A percentile compares a stretch with the other conserved stretches of the same genome.
Conservation (phyloP, 371 early-diverging fungal genomes). For the Lichtheimia corymbifera region DNA sequence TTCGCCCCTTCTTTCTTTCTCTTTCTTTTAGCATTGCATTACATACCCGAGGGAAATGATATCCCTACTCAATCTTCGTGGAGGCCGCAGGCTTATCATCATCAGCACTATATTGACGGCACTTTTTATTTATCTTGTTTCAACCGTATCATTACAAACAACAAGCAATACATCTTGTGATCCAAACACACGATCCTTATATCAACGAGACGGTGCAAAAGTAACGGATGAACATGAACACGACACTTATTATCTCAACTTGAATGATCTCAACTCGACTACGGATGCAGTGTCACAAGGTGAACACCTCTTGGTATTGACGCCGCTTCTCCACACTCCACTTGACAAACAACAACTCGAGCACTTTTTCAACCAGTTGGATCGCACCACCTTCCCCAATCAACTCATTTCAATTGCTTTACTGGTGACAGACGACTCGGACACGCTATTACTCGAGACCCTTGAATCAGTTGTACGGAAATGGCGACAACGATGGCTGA, state of each 20-base stretch:
- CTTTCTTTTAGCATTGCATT: constrained; percentile 2
- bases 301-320: constrained; percentile 32
- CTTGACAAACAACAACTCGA: constrained; percentile 27
- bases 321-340: constrained; percentile 22
- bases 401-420: constrained; percentile 43
- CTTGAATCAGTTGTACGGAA: background rate
- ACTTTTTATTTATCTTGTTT: constrained; percentile 7
- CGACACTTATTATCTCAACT: constrained; percentile 15
- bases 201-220: too few species aligned
- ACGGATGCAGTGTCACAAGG: constrained; percentile 5
- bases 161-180: constrained; percentile 8
- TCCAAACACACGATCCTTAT: background rate
- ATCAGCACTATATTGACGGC: constrained; percentile 10
- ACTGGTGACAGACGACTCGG: constrained; percentile 26
- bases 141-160: background rate
- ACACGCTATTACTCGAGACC: constrained; percentile 17
- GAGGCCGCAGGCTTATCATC: constrained; percentile 13
- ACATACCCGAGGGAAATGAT: background rate
- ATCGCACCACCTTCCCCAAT: constrained; percentile 41
- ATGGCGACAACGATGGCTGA: constrained; percentile 13
- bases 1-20: constrained; percentile 14
- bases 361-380: constrained; percentile 45
- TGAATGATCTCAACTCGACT: constrained; percentile 21
- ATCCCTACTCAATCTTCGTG: constrained; percentile 12
- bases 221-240: background rate